Base-by-base conservation (phyloP, 163 green algal genomes). In the Botryococcus braunii region DNA sequence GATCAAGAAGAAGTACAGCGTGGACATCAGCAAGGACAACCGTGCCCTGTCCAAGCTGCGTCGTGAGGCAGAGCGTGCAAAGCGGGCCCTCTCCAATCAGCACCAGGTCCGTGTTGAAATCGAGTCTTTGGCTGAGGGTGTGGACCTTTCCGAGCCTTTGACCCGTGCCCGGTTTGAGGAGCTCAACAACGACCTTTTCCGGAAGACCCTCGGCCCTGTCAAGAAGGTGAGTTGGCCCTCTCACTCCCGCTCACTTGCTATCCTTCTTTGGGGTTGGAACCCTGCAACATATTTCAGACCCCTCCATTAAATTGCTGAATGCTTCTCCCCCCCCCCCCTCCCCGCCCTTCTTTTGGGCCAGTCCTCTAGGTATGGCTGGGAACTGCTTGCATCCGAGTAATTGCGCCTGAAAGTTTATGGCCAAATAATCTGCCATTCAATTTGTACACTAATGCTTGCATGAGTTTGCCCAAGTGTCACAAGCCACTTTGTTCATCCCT, bases 91-190 rank as follows among this genome's bases (percentile, higher is more conserved):
- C 40, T 97, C 91, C 58, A 89, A 73, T 73, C 88, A 96, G 86
- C 91, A 97, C 77, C 93, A 98, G 85, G 87, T 93, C 34, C 87
- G 89, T 52, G 81, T 96, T 34, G 90, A 96, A 83, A 90, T 96
- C 62, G 90, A 96, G 86, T 85, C 77, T 0, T 77, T 96, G 59
- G 77, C 79, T 32, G 89, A 96, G 38, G 90, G 90, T 32, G 76
- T 96, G 13, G 90, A 96, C 75, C 85, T 96, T 69, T 89, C 77
- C 68, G 88, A 95, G 82, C 86, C 88, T 6, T 77, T 99, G 27
- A 98, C 94, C 4, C 86, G 94, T 41, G 94, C 94, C 2, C 88
- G 94, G 37, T 99, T 99, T 68, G 95, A 99, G 86, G 95, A 98
- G 83, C 86, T 99, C 39, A 97, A 97, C 87, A 88, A 86, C 64